Evolutionary conservation across 1,139 yeast genomes (phyloP), one percentile per base, ranked within the genome.

Genomic region (Hemisphaericaspora xylanilytica): DNA sequence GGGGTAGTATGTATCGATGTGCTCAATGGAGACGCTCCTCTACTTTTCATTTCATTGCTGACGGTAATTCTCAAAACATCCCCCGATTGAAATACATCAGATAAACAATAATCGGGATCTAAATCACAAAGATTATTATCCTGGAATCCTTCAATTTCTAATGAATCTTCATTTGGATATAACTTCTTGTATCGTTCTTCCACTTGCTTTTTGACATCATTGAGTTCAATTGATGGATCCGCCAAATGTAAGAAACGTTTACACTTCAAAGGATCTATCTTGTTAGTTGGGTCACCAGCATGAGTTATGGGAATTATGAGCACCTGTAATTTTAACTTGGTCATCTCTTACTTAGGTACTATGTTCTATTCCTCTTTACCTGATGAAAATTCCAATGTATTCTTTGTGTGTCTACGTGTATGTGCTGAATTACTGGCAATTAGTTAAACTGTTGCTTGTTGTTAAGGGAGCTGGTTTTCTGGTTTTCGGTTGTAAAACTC

Each of bases 21-120:
- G 18, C 17, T 16, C 13, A 35, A 35, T 8, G 33, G 33, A 17
- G 29, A 22, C 1, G 11, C 15, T 12, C 24, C 12, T 21, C 18
- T 27, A 3, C 15, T 33, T 39, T 25, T 28, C 21, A 42, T 34
- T 14, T 51, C 32, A 46, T 41, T 67, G 21, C 62, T 61, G n/a
- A 80, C 65, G 3, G 81, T 53, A 1, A 82, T 81, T 36, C 82
- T 63, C 12, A 85, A 67, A 3, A 75, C 59, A 45, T 78, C 81
- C 31, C 77, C 79, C 20, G 70, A 64, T 24, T 63, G 70, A 51
- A 85, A 82, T 6, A 84, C 80, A 48, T 83, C 87, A 7, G 72
- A 72, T 0, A 80, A 81, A 4, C 59, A 46, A 49, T 80, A 85
- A 42, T 85, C 95, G 0, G 89, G 88, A 56, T 85, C 95, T 47